Base-by-base conservation (phyloP, 2,329 filamentous ascomycete species). In the Fusarium brevicatenulatum region DNA sequence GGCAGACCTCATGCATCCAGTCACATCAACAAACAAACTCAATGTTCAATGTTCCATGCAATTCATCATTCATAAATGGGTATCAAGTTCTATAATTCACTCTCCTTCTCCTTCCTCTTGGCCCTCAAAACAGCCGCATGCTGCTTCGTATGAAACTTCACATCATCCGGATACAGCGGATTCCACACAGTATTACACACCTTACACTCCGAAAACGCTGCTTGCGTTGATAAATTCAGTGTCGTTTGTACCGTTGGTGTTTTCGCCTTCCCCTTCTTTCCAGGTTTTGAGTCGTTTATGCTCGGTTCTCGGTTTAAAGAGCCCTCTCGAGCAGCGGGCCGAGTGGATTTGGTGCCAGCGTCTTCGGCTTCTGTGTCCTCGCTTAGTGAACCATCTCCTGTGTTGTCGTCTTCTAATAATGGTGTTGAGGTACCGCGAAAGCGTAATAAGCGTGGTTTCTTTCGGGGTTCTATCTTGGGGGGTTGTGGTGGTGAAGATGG, bases 171-270 rank as follows among this genome's bases (percentile, higher is more conserved):
- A 60, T 82, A 83, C 9, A 84, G 71, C 0, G 84, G 84, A 56
- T 85, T 85, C 79, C 83, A 85, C 12, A 85, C 81, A 2, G 80
- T 85, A 57, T 84, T 78, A 69, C 84, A 86, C 6, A 81, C 64
- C 55, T 79, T 83, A 69, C 84, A 86, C 60, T 86, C 84, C 4
- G 82, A 81, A 66, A 85, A 85, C 3, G 83, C 76, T 7, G 83
- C 81, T 32, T 82, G 79, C 3, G 80, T 78, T 1, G 84, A 85
- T 5, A 86, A 76, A 39, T 85, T 85, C n/a, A 85, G 78, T 3
- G 83, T 85, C 4, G 82, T 85, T 56, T 86, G 84, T 2, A 85
- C 76, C 2, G 74, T 70, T 4, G 80, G 50, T 12, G 68, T n/a
- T 43, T 77, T 80, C 8, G 36, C 32, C 32, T 76, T 80, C 5